A percentile compares a stretch with the other conserved stretches of the same genome.
These are phyloP conservation scores for Aegle marmelos DNA, from an alignment of 345 rosid species.

Conservation along the genomic window DNA sequence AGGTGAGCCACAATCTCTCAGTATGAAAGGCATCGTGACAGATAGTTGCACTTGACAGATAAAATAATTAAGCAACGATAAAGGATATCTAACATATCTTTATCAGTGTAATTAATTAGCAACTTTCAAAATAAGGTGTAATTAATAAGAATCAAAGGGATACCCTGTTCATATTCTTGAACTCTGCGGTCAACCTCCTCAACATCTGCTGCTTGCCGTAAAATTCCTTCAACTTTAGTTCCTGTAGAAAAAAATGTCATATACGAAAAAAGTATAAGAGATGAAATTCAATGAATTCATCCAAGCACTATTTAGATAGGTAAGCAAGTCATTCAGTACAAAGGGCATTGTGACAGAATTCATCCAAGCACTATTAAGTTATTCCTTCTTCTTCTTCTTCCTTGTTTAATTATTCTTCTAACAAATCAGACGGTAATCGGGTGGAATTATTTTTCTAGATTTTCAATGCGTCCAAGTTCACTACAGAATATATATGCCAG, in stretches of 20 bases:
- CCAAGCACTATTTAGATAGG: neutral
- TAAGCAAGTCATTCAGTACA: no score
- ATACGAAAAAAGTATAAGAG: neutral
- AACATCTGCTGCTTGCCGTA: conserved; percentile 94
- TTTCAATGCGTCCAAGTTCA: neutral
- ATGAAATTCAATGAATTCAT: neutral
- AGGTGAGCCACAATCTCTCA: conserved; percentile 11
- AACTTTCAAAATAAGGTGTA: conserved; percentile 13
- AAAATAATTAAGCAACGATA: conserved; percentile 1
- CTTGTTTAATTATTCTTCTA: no score
- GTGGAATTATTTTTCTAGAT: neutral
- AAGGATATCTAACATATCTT: neutral
- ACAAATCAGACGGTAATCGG: neutral
- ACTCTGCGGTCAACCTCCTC: conserved; percentile 97
- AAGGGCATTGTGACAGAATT: no score
- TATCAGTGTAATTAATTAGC: neutral
- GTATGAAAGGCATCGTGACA: conserved; percentile 8
- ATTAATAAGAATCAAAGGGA: conserved; percentile 13
- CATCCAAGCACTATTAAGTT: no score
- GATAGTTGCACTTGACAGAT: neutral
- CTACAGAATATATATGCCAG: neutral
- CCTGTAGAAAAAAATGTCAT: conserved; percentile 47
- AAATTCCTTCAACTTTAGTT: conserved; percentile 80
- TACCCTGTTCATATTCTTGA: conserved; percentile 95
- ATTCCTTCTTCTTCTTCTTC: no score